phyloP scores from a whole-genome alignment of 805 yeast genomes.

The Hanseniaspora vineae region DNA sequence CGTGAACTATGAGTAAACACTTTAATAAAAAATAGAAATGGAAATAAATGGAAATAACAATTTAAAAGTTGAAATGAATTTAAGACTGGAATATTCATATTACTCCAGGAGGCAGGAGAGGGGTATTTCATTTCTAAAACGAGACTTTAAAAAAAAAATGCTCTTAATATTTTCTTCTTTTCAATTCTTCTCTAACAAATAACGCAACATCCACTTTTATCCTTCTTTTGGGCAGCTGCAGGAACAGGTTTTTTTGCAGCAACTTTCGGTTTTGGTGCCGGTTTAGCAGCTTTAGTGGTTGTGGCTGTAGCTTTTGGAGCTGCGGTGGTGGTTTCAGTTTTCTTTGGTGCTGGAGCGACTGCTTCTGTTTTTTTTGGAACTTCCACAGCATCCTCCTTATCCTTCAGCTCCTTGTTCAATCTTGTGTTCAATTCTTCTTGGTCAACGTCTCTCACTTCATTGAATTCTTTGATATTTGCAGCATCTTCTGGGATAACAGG shows the following conservation, averaged over 20 bases:
- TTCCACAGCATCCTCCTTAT: conserved; percentile 1
- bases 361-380: neutral
- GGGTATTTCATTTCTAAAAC: too few species aligned
- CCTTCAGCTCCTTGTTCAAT: conserved; percentile 10
- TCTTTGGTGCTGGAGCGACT: neutral
- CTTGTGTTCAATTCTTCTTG: conserved; percentile 45
- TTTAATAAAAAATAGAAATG: too few species aligned
- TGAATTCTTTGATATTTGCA: conserved; percentile 52
- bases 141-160: too few species aligned
- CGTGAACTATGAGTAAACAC: too few species aligned
- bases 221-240: conserved; percentile 5
- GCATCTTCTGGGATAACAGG: conserved; percentile 51
- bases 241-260: conserved; percentile 3
- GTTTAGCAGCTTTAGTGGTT: conserved; percentile 16
- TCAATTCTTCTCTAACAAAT: neutral
- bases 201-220: conserved; percentile 2
- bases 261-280: conserved; percentile 22
- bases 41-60: too few species aligned
- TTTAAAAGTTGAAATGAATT: too few species aligned
- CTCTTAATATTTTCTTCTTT: too few species aligned
- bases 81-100: too few species aligned
- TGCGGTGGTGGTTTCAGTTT: conserved; percentile 9
- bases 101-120: too few species aligned
- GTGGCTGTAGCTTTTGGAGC: conserved; percentile 8
- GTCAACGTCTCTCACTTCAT: conserved; percentile 39